Conservation (phyloP, 148 eudicot genomes). For the Bassia scoparia region DNA sequence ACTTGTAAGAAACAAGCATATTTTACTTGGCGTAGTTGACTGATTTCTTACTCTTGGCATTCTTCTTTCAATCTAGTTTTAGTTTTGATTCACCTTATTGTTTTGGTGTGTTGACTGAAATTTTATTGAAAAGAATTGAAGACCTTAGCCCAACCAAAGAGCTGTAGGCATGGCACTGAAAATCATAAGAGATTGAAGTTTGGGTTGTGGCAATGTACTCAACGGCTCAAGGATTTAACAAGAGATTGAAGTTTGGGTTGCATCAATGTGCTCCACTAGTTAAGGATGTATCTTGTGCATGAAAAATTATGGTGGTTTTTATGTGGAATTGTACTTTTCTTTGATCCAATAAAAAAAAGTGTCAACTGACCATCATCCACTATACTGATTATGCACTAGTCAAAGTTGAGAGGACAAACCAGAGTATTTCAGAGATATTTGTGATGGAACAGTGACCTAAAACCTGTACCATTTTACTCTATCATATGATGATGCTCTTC, state of each 20-base stretch:
- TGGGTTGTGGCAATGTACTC: neutral
- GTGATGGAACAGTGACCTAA: neutral
- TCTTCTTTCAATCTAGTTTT: neutral
- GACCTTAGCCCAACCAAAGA: neutral
- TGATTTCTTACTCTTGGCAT: neutral
- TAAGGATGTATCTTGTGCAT: neutral
- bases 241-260: conserved; percentile 2
- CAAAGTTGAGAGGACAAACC: neutral
- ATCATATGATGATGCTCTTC: neutral
- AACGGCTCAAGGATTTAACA: neutral
- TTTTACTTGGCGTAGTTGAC: neutral
- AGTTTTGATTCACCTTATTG: neutral
- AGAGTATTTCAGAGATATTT: neutral
- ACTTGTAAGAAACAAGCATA: neutral
- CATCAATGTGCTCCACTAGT: neutral
- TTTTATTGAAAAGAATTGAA: neutral
- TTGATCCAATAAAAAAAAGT: neutral
- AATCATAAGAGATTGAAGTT: neutral
- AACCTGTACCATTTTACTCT: neutral
- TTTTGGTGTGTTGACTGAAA: neutral
- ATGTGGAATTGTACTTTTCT: neutral
- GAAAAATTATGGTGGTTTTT: neutral
- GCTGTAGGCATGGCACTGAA: neutral
- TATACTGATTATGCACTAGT: no score
- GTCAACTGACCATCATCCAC: neutral